These are phyloP conservation scores for Zasmidium citrigriseum DNA, from an alignment of 2,329 filamentous ascomycete species.

Conservation along the genomic window DNA sequence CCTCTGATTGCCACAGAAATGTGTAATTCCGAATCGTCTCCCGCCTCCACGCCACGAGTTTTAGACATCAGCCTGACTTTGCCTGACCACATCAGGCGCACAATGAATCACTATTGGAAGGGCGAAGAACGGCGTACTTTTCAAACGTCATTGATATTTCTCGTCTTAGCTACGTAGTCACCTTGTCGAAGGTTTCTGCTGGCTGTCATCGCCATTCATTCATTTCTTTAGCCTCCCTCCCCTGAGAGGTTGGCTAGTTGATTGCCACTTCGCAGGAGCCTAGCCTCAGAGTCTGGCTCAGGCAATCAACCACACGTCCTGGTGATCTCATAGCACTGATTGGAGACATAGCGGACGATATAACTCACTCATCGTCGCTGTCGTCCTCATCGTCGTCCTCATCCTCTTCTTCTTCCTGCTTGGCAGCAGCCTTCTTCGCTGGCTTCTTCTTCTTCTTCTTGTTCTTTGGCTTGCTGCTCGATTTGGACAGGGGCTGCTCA, in stretches of 20 bases:
- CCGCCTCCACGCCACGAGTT: background rate
- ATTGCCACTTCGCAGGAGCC: background rate
- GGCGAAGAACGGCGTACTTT: background rate
- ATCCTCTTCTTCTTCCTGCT: constrained; percentile 26
- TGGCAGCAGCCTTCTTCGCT: constrained; percentile 59
- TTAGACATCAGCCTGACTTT: background rate
- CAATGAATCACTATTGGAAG: background rate
- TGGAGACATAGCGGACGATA: background rate
- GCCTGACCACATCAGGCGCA: background rate
- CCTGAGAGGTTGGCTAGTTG: background rate
- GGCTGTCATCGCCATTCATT: background rate
- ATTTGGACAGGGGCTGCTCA: constrained; percentile 74
- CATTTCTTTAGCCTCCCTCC: background rate
- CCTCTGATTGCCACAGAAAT: background rate
- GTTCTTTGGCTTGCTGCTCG: constrained; percentile 70
- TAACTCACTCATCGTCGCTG: constrained; percentile 25
- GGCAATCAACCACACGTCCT: background rate
- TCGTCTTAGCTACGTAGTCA: background rate
- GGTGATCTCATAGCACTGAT: background rate
- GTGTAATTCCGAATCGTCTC: background rate
- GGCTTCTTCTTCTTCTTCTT: constrained; percentile 91
- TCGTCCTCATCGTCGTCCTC: constrained; percentile 32
- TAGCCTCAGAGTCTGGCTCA: background rate
- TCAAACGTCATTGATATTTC: background rate
- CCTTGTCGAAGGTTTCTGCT: background rate